phyloP scores from a whole-genome alignment of 352 stramenopile genomes.

The Globisporangium nodosum region DNA sequence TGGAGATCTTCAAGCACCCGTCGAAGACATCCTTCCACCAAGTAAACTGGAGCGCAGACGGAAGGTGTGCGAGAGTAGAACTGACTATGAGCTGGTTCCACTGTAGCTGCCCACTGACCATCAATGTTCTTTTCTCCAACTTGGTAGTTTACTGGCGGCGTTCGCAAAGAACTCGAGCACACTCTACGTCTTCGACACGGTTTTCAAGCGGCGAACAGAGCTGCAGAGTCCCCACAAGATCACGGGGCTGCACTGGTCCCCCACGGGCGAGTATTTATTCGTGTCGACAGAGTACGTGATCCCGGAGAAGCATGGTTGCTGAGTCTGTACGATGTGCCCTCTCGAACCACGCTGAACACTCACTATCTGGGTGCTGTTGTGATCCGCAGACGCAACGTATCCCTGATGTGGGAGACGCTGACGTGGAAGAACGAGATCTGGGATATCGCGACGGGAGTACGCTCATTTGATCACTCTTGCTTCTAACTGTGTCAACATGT shows the following conservation, averaged over 20 bases:
- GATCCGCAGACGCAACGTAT: constrained; percentile 37
- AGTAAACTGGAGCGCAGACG: constrained; percentile 67
- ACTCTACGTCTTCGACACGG: constrained; percentile 55
- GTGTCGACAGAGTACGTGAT: constrained; percentile 51
- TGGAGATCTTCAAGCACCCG: constrained; percentile 58
- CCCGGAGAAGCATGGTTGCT: background rate
- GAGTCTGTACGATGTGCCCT: too few relatives aligned
- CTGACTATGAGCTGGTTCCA: background rate
- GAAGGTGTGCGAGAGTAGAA: constrained; percentile 19
- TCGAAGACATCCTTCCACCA: constrained; percentile 41
- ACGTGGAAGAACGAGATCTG: constrained; percentile 79
- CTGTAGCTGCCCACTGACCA: background rate
- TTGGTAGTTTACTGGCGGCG: constrained; percentile 42
- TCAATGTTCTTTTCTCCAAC: background rate
- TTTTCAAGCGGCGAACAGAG: constrained; percentile 50
- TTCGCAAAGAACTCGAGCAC: constrained; percentile 37
- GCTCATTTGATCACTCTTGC: constrained; percentile 1
- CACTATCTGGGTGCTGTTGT: too few relatives aligned
- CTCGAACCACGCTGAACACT: too few relatives aligned
- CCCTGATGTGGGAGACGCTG: constrained; percentile 73
- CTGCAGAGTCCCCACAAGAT: constrained; percentile 53
- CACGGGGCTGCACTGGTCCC: constrained; percentile 59
- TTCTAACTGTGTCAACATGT: background rate
- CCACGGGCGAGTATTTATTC: constrained; percentile 83
- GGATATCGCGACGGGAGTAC: constrained; percentile 57